Base-by-base conservation (phyloP, 169 alveolate species). In the Theileria annulata region DNA sequence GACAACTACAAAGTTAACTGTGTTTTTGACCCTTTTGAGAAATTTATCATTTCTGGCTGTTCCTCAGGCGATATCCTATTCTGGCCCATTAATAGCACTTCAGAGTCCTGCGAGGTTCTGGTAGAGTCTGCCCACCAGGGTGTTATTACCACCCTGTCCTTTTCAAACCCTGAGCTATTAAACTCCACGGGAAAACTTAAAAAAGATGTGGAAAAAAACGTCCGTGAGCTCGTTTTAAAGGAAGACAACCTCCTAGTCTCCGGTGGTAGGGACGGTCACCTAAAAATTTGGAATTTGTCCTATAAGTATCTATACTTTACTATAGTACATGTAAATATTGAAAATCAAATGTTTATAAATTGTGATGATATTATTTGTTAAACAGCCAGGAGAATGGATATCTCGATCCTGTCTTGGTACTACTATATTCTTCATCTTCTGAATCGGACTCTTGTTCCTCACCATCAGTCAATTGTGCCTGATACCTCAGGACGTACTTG, bases 301-400 rank as follows among this genome's bases (percentile, higher is more conserved):
- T 30, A n/a, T 75, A 17, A 17, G 4, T 48, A 76, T 8, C 30
- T 42, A 42, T 42, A 42, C 15, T 3, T 0, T 70, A 59, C n/a
- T 8, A 59, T 19, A 48, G 6, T 25, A 64, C 51, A 33, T 21
- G 1, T 48, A 64, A 19, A 33, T 21, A 28, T 23, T 21, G 56
- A 23, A 12, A 2, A 66, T 35, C 12, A 31, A 31, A 2, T 37
- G 54, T 30, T 10, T 10, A 27, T 12, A 3, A 54, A 56, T 9
- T 47, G 25, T 19, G 71, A 28, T 67, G 66, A 28, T 59, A 42
- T 48, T 67, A n/a, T 27, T 58, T 35, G 19, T 47, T 17, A 73
- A 54, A 82, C 56, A 82, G 31, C 89, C 89, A 82, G 17, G 89
- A 82, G 59, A 82, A 82, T n/a, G 89, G 89, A 68, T 82, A 82